These are phyloP conservation scores for Arachnomyces sp. DNA, from an alignment of 2,329 filamentous ascomycete genomes.

Conservation along the genomic window DNA sequence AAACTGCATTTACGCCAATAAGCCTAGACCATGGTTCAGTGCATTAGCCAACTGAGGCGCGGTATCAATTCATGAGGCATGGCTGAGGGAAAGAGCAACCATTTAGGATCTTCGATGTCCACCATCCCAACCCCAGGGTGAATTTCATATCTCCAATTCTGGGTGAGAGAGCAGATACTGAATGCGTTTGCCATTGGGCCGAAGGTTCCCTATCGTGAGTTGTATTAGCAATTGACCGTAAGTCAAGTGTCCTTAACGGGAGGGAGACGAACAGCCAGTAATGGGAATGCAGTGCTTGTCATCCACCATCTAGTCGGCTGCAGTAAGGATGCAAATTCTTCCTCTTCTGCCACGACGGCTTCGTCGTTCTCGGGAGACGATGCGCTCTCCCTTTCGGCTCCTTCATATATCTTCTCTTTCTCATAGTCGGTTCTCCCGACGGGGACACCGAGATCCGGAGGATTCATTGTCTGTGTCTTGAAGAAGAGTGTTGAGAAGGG, in stretches of 20 bases:
- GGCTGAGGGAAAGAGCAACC: constrained; percentile 27
- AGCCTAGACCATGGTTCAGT: constrained; percentile 29
- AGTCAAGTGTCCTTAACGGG: background rate
- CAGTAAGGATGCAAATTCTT: constrained; percentile 12
- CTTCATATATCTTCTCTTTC: background rate
- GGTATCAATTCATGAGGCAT: background rate
- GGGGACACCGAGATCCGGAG: no score
- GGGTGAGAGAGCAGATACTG: constrained; percentile 48
- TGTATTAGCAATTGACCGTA: constrained; percentile 2
- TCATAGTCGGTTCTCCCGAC: no score
- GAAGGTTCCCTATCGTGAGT: constrained; percentile 41
- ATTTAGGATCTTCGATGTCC: constrained; percentile 48
- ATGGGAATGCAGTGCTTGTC: constrained; percentile 51
- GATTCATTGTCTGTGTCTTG: no score
- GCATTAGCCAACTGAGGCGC: constrained; percentile 1
- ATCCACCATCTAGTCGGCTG: constrained; percentile 50
- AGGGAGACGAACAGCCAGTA: constrained; percentile 39
- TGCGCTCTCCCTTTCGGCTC: no score
- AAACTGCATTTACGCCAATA: constrained; percentile 49
- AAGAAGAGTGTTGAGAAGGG: no score
- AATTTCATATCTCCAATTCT: constrained; percentile 49
- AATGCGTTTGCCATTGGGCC: constrained; percentile 50
- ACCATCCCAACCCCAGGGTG: constrained; percentile 40
- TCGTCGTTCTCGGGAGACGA: no score
- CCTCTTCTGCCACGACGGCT: constrained; percentile 11